A percentile compares a stretch with the other conserved stretches of the same genome.
These are phyloP conservation scores for Penicillium paxilli DNA, from an alignment of 495 filamentous ascomycete genomes.

Conservation along the genomic window DNA sequence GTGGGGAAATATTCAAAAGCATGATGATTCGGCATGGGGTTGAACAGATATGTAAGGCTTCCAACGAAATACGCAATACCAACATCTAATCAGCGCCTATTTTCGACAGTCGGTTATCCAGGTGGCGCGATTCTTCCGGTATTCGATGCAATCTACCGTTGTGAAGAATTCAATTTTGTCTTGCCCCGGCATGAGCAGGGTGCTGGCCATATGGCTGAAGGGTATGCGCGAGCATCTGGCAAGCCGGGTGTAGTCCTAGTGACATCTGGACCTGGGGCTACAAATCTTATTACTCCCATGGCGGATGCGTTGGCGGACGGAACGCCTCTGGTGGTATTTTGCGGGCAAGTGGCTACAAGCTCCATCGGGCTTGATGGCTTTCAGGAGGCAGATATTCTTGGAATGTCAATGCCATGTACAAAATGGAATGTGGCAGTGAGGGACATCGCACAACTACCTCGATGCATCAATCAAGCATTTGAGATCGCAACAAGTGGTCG, in stretches of 20 bases:
- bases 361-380: constrained; percentile 62
- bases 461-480: constrained; percentile 61
- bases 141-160: too few relatives aligned
- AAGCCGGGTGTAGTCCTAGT: too few relatives aligned
- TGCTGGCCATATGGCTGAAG: too few relatives aligned
- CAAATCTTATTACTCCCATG: constrained; percentile 54
- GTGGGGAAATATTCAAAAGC: constrained; percentile 97
- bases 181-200: too few relatives aligned
- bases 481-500: constrained; percentile 61
- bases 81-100: not conserved
- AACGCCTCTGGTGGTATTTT: constrained; percentile 63
- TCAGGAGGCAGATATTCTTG: constrained; percentile 65
- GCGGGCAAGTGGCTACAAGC: constrained; percentile 57
- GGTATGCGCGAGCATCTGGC: too few relatives aligned
- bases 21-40: constrained; percentile 95
- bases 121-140: too few relatives aligned
- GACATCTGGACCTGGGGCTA: too few relatives aligned
- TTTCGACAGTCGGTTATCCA: not conserved
- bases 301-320: constrained; percentile 63
- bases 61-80: not conserved
- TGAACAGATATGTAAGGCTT: constrained; percentile 81
- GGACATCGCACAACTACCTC: constrained; percentile 59
- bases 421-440: constrained; percentile 68
- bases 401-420: constrained; percentile 60
- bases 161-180: too few relatives aligned